These are phyloP conservation scores for Xylaria sp. DNA, from an alignment of 2,329 filamentous ascomycete species.

Conservation along the genomic window DNA sequence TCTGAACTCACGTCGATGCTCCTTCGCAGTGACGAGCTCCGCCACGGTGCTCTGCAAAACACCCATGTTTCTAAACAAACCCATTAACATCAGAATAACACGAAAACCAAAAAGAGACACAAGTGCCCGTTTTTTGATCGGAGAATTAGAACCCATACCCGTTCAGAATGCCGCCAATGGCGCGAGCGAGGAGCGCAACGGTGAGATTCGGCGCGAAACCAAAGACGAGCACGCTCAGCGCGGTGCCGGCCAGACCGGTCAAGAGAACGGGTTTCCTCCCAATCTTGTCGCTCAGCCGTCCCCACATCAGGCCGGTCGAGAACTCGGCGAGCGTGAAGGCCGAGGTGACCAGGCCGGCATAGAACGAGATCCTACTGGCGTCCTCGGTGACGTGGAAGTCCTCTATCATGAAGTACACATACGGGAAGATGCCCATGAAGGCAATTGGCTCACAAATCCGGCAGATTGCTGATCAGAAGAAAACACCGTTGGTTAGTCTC, in stretches of 20 bases:
- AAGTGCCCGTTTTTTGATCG: conserved; percentile 1
- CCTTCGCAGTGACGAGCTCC: conserved; percentile 86
- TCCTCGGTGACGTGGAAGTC: conserved; percentile 82
- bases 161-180: conserved; percentile 85
- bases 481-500: conserved; percentile 13
- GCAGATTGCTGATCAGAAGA: conserved; percentile 62
- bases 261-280: conserved; percentile 90
- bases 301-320: conserved; percentile 88
- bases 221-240: conserved; percentile 86
- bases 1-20: conserved; percentile 71
- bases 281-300: conserved; percentile 81
- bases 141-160: conserved; percentile 50
- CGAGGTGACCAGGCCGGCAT: conserved; percentile 93
- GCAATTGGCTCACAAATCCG: conserved; percentile 98
- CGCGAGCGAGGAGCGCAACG: conserved; percentile 79
- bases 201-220: conserved; percentile 81
- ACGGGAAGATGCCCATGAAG: conserved; percentile 99
- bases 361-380: conserved; percentile 76
- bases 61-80: conserved; percentile 68
- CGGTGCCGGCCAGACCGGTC: conserved; percentile 83
- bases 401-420: conserved; percentile 95
- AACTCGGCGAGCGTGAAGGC: conserved; percentile 96
- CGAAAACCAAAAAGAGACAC: background rate
- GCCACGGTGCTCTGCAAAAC: conserved; percentile 93
- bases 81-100: conserved; percentile 27